Evolutionary conservation across 2,329 filamentous ascomycete species (phyloP).

Genomic region (Phialemoniopsis sp.): DNA sequence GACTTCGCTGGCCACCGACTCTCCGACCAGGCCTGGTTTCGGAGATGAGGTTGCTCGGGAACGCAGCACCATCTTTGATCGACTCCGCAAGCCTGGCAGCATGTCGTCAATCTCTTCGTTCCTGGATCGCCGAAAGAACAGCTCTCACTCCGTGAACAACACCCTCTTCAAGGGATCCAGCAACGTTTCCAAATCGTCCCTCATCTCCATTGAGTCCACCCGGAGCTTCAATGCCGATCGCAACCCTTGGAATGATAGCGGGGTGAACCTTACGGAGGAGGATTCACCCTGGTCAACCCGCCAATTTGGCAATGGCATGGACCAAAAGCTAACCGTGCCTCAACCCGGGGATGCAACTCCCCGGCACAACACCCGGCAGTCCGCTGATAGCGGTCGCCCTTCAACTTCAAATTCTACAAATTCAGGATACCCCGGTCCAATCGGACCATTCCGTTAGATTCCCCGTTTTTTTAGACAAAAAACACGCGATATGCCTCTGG

Average conservation of each 20-base stretch:
- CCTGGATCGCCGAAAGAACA: slow-evolving; percentile 91
- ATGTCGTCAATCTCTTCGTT: slow-evolving; percentile 96
- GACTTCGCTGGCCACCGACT: slow-evolving; percentile 75
- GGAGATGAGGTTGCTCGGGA: slow-evolving; percentile 76
- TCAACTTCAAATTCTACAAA: slow-evolving; percentile 91
- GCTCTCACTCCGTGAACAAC: slow-evolving; percentile 73
- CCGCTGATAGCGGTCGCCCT: slow-evolving; percentile 86
- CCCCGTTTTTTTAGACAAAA: slow-evolving; percentile 25
- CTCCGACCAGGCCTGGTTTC: slow-evolving; percentile 81
- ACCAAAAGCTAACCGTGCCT: slow-evolving; percentile 61
- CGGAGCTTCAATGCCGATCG: slow-evolving; percentile 86
- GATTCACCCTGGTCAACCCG: slow-evolving; percentile 65
- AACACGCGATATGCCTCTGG: slow-evolving; percentile 43
- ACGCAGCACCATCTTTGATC: slow-evolving; percentile 81
- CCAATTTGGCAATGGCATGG: slow-evolving; percentile 60
- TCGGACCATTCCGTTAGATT: slow-evolving; percentile 86
- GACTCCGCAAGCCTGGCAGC: slow-evolving; percentile 89
- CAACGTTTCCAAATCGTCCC: slow-evolving; percentile 89
- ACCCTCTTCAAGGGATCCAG: slow-evolving; percentile 90
- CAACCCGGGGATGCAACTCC: slow-evolving; percentile 79
- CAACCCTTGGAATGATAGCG: slow-evolving; percentile 97
- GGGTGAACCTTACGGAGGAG: slow-evolving; percentile 88
- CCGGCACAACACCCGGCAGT: slow-evolving; percentile 77
- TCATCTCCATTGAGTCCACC: slow-evolving; percentile 93
- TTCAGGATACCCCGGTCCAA: slow-evolving; percentile 93